A percentile compares a stretch with the other conserved stretches of the same genome.
Conservation (phyloP, 1,284 basidiomycete species). For the Cystobasidiaceae sp. region DNA sequence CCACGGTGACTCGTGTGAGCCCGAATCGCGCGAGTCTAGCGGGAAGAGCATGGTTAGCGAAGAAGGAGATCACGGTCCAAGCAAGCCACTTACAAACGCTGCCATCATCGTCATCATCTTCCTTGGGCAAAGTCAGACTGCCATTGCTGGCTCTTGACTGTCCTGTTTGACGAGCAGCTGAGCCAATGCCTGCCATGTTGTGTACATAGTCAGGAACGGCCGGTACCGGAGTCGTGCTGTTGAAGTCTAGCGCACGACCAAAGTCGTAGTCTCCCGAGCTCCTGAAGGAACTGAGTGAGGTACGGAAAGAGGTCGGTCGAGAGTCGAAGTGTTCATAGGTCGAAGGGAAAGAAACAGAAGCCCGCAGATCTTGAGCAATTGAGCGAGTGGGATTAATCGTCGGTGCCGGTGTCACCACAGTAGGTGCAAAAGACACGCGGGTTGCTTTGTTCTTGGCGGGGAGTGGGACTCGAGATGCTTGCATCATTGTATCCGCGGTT, state of each 20-base stretch:
- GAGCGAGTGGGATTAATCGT: background rate
- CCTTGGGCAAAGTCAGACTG: background rate
- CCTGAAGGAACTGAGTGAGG: background rate
- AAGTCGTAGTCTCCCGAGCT: background rate
- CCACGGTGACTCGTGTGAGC: conserved; percentile 27
- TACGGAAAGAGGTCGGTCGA: background rate
- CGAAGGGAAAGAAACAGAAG: conserved; percentile 2
- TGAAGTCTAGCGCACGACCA: conserved; percentile 1
- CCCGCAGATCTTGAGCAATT: conserved; percentile 14
- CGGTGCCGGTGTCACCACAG: conserved; percentile 2
- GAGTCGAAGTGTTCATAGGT: background rate
- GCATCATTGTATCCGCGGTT: conserved; percentile 13
- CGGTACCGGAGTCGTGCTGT: background rate
- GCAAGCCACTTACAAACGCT: conserved; percentile 14
- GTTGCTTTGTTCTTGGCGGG: conserved; percentile 14
- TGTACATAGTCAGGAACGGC: no score
- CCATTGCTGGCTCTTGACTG: background rate
- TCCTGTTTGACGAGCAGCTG: background rate
- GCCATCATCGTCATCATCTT: conserved; percentile 23
- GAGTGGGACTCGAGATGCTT: conserved; percentile 9
- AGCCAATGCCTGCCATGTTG: no score
- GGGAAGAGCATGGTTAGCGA: background rate
- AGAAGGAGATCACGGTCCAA: background rate
- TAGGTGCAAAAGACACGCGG: conserved; percentile 15
- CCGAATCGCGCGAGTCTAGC: conserved; percentile 23